phyloP scores from a whole-genome alignment of 352 stramenopile genomes.

The Phytophthora megakarya region DNA sequence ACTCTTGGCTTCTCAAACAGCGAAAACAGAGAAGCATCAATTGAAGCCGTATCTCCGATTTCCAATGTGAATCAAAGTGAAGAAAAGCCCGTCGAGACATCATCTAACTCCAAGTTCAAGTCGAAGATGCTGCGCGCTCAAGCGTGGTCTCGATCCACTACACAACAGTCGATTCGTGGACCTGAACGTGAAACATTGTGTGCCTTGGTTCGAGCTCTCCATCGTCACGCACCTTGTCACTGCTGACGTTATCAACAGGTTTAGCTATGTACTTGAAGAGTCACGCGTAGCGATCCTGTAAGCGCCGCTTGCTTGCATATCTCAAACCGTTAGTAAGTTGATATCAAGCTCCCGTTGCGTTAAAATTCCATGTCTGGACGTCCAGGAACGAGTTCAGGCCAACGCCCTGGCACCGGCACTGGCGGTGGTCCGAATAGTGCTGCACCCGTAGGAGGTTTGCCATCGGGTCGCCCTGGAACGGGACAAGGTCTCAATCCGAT shows the following conservation, averaged over 20 bases:
- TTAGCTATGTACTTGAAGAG: slow-evolving; percentile 12
- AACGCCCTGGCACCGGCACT: slow-evolving; percentile 59
- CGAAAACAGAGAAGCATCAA: not conserved
- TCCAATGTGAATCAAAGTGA: slow-evolving; percentile 10
- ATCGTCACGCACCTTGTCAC: slow-evolving; percentile 18
- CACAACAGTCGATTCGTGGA: not conserved
- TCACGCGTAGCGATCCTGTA: slow-evolving; percentile 5
- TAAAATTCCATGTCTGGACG: slow-evolving; percentile 26
- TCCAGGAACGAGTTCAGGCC: slow-evolving; percentile 59
- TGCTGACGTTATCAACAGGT: slow-evolving; percentile 9
- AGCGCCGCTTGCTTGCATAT: slow-evolving; percentile 10
- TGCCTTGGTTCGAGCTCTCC: slow-evolving; percentile 16
- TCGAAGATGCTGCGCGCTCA: slow-evolving; percentile 25
- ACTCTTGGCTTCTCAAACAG: slow-evolving; percentile 7
- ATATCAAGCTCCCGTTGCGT: slow-evolving; percentile 14
- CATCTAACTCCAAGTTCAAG: slow-evolving; percentile 16
- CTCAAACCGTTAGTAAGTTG: not conserved
- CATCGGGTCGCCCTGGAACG: slow-evolving; percentile 53
- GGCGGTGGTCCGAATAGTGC: slow-evolving; percentile 33
- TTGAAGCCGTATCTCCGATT: not conserved
- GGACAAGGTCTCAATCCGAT: slow-evolving; percentile 68
- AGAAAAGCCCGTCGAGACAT: not conserved
- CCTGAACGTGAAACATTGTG: slow-evolving; percentile 9
- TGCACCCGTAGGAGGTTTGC: slow-evolving; percentile 24
- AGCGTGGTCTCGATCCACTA: slow-evolving; percentile 8